Percentiles rank a stretch among this genome's conserved stretches.
phyloP scores from a whole-genome alignment of 176 grass and related monocot genomes.

The Rhynchospora breviuscula region DNA sequence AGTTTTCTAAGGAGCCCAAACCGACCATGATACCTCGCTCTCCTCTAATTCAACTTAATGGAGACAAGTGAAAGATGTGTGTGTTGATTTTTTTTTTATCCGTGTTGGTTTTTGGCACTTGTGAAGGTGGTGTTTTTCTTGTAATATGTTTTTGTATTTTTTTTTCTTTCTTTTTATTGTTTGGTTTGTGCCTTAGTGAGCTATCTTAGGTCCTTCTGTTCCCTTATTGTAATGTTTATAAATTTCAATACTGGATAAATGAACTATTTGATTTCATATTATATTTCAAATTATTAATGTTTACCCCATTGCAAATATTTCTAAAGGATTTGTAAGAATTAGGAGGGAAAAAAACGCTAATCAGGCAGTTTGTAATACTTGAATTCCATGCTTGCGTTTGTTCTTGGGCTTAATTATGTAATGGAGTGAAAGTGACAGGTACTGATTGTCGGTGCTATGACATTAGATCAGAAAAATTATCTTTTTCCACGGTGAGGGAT shows the following conservation, averaged over 20 bases:
- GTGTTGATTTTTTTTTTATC: background rate
- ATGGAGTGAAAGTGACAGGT: too few species aligned
- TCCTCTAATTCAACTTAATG: constrained; percentile 76
- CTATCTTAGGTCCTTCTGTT: constrained; percentile 38
- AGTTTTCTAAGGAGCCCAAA: constrained; percentile 62
- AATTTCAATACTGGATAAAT: constrained; percentile 12
- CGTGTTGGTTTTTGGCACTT: background rate
- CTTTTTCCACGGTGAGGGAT: too few species aligned
- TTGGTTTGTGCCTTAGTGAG: constrained; percentile 34
- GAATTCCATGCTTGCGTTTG: too few species aligned
- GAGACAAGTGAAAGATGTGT: background rate
- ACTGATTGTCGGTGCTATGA: too few species aligned
- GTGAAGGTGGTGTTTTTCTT: background rate
- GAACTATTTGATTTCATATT: background rate
- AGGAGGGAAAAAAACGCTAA: background rate
- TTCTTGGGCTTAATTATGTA: too few species aligned
- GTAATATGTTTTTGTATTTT: constrained; percentile 16
- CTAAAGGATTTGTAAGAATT: background rate
- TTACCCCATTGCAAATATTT: background rate
- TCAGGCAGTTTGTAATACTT: too few species aligned
- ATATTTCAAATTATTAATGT: constrained; percentile 1
- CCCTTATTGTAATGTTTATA: constrained; percentile 4
- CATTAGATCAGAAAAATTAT: too few species aligned
- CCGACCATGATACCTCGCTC: constrained; percentile 64
- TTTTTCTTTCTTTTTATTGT: background rate